Conservation (phyloP, 306 rosid genomes). For the Sophora flavescens region DNA sequence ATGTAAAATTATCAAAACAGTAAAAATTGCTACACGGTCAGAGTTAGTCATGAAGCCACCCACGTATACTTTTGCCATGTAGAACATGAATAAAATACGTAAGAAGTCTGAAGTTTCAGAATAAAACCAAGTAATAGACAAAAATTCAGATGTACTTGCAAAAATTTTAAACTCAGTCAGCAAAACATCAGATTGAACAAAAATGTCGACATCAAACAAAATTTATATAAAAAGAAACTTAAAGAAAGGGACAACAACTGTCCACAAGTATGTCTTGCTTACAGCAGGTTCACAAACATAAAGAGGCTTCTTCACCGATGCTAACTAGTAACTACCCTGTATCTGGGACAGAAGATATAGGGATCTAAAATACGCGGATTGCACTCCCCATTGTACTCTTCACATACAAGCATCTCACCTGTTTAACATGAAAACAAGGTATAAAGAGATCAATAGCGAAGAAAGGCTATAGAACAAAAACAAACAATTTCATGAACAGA, state of each 20-base stretch:
- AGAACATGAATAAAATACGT: neutral
- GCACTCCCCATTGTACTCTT: constrained; percentile 81
- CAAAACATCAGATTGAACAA: constrained; percentile 6
- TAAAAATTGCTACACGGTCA: neutral
- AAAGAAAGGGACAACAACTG: neutral
- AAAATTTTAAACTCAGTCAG: neutral
- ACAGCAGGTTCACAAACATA: neutral
- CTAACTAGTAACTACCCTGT: neutral
- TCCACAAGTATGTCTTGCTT: neutral
- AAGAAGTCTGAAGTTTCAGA: neutral
- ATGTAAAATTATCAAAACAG: too few species aligned
- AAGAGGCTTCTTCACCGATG: neutral
- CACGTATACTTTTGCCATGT: neutral
- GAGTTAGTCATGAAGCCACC: neutral
- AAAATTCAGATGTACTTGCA: neutral
- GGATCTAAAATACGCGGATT: constrained; percentile 58
- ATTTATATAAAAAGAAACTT: neutral
- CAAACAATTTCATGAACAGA: neutral
- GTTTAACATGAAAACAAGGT: constrained; percentile 23
- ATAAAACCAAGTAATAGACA: neutral
- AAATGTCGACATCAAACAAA: constrained; percentile 14
- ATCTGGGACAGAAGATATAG: neutral
- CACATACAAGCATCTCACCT: constrained; percentile 75
- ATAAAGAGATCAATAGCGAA: neutral
- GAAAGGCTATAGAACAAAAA: neutral